phyloP scores from a whole-genome alignment of 2,329 filamentous ascomycete genomes.

The Aspergillus calidoustus region DNA sequence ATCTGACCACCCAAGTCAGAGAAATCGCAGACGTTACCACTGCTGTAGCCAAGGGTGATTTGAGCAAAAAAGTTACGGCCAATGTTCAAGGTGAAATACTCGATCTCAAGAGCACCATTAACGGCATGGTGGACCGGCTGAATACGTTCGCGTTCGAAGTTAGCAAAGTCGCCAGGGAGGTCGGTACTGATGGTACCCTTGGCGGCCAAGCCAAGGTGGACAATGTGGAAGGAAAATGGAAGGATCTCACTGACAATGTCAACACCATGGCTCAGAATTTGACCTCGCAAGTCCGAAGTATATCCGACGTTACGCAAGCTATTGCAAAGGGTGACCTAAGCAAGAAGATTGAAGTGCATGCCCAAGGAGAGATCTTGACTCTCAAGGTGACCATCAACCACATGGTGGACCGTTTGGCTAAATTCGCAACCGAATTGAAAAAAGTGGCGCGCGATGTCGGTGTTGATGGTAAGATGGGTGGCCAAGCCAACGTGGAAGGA shows the following conservation, averaged over 20 bases:
- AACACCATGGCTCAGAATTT: constrained; percentile 70
- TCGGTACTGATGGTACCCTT: constrained; percentile 67
- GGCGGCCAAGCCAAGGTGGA: constrained; percentile 67
- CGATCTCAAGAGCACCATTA: constrained; percentile 88
- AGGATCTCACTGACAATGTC: constrained; percentile 69
- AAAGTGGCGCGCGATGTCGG: constrained; percentile 95
- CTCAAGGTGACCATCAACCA: constrained; percentile 97
- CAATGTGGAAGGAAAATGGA: constrained; percentile 70
- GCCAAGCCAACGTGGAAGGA: constrained; percentile 91
- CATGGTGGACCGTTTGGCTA: constrained; percentile 94
- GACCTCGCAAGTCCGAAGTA: constrained; percentile 76
- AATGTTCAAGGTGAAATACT: constrained; percentile 93
- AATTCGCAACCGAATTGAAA: constrained; percentile 95
- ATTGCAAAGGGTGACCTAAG: constrained; percentile 96
- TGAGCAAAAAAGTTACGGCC: constrained; percentile 94
- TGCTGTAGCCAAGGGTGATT: constrained; percentile 88
- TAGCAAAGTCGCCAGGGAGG: constrained; percentile 68
- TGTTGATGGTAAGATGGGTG: constrained; percentile 97
- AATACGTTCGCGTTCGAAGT: constrained; percentile 69
- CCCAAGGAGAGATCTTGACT: constrained; percentile 91
- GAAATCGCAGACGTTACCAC: constrained; percentile 97
- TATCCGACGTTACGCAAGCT: constrained; percentile 91
- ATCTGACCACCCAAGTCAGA: constrained; percentile 94
- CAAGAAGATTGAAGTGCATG: constrained; percentile 92
- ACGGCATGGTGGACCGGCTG: constrained; percentile 68